Evolutionary conservation across 106 monocot species (phyloP), one percentile per base, ranked within the genome.

Genomic region (Acorus gramineus): DNA sequence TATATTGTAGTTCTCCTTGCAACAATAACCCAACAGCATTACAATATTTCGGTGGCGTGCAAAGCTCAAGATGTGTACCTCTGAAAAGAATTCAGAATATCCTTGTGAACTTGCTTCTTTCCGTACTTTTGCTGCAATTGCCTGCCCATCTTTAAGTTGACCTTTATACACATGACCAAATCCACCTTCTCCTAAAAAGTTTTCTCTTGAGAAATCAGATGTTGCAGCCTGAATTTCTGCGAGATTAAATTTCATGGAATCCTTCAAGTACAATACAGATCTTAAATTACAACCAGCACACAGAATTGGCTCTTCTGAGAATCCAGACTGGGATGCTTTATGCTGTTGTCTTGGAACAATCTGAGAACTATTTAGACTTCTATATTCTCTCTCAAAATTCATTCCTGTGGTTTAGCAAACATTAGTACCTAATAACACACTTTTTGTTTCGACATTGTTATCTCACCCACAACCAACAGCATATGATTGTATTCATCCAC

Each of bases 151-250:
- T 58, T 75, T 71, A 49, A 80, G 80, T 50, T 63, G 50, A 47
- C 80, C 80, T 71, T 71, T 80, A 66, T 80, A 80, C 43, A 80
- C 80, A 66, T 46, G 71, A 14, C 80, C 79, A 62, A 80, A 80
- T 4, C 79, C 79, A 62, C 79, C 79, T 58, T 80, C 79, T 75
- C 79, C 79, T 42, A 80, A 47, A 4, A 80, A 62, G 53, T 75
- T 80, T 52, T 80, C 79, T 57, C 75, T 42, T 52, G 75, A 66
- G 56, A 80, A 80, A 46, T 80, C 61, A 51, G 74, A 70, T 52
- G 79, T 80, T 62, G 79, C 79, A 52, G 10, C 11, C 66, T 80
- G 76, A 56, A 80, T 80, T 53, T 80, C 80, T 28, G 76, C 64
- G 63, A 71, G 76, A 11, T 14, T 56, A 49, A 80, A 76, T 63